Base-by-base conservation (phyloP, 768 basidiomycete species). In the Amanita rubescens region DNA sequence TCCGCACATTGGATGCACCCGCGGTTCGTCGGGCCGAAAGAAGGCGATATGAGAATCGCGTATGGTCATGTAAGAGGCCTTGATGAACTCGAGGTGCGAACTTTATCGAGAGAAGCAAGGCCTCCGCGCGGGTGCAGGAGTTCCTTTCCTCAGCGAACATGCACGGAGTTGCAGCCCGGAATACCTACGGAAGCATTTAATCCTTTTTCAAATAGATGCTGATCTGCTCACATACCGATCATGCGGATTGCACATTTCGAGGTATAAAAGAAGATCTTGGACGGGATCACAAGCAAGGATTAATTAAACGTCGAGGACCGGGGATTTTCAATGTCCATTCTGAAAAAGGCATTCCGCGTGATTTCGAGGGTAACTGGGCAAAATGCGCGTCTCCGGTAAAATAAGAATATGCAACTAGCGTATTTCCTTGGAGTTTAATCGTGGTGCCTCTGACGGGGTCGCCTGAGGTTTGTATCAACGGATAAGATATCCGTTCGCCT, bases 21-120 rank as follows among this genome's bases (percentile, higher is more conserved):
- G 27, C n/a, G 47, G 32, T 15, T 34, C 27, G 22, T 34, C 30
- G 19, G 47, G 32, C 19, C 30, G 47, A 37, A 37, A 49, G 19
- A 49, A 37, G 9, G 73, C 80, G n/a, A 87, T 56, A 32, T 71
- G 69, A 24, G 81, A 73, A 5, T 71, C 71, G 43, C 76, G 77
- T n/a, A 87, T 69, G 34, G 68, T 65, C 58, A 74, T 79, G 24
- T 73, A 69, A 30, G 47, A 49, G 10, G 47, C 34, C 27, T 4
- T 35, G 17, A 70, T 49, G 8, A n/a, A 53, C 57, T 34, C 63
- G 53, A 39, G 44, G 59, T 19, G 54, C n/a, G 41, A 8, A 58
- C 57, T 37, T 69, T 63, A 12, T 57, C 55, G 52, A 67, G 59
- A 20, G 52, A 55, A 12, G 79, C 58, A 8, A 73, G 55, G 0